These are phyloP conservation scores for Penicillium sp. DNA, from an alignment of 2,329 filamentous ascomycete species.

Conservation along the genomic window DNA sequence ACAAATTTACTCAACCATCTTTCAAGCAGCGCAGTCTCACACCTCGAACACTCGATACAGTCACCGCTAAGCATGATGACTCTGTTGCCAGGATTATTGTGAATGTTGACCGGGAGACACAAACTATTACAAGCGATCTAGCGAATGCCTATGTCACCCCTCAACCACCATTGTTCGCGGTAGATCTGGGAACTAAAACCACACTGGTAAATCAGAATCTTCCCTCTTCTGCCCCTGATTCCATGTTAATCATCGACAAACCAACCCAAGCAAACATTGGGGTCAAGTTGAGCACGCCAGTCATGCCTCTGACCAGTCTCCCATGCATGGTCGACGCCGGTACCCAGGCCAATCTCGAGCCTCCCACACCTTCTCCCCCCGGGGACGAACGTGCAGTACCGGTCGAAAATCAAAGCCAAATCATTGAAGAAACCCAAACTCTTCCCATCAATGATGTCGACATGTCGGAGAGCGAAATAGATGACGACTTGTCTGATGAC, in stretches of 20 bases:
- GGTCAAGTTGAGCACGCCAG: background rate
- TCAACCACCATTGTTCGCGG: background rate
- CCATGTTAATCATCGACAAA: background rate
- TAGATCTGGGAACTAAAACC: background rate
- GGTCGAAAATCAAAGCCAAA: background rate
- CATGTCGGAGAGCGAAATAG: background rate
- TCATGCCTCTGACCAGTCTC: background rate
- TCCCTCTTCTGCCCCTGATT: background rate
- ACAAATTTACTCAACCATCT: constrained; percentile 26
- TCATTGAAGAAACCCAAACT: constrained; percentile 5
- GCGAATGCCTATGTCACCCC: constrained; percentile 4
- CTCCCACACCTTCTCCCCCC: background rate
- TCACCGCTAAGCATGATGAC: constrained; percentile 23
- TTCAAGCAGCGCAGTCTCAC: constrained; percentile 38
- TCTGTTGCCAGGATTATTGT: background rate
- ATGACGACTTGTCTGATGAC: constrained; percentile 17
- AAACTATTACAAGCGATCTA: constrained; percentile 3
- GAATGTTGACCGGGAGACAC: background rate
- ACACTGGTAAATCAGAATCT: background rate
- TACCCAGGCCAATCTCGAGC: background rate
- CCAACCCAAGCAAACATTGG: constrained; percentile 7
- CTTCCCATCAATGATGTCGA: background rate
- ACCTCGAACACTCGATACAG: constrained; percentile 25
- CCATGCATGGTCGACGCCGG: background rate
- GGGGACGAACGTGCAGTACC: background rate